phyloP scores from a whole-genome alignment of 2,329 filamentous ascomycete species.

The Nectriaceae sp. region DNA sequence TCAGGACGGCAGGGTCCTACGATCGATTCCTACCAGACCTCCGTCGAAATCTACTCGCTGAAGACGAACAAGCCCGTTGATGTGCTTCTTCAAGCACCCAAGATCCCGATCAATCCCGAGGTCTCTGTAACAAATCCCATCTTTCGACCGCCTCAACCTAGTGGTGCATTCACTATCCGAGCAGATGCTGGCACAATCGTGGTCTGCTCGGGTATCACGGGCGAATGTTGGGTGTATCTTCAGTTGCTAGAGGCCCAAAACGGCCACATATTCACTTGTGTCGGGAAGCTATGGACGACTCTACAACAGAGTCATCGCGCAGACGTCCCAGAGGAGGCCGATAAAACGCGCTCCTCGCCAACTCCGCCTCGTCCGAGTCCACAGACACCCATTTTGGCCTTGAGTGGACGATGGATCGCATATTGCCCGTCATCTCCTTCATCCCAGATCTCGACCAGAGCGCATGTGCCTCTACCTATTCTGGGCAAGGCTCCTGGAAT shows the following conservation, averaged over 20 bases:
- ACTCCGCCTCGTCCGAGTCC: slow-evolving; percentile 43
- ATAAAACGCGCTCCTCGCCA: slow-evolving; percentile 39
- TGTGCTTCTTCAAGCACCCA: slow-evolving; percentile 71
- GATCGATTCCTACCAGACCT: slow-evolving; percentile 75
- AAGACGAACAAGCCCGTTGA: slow-evolving; percentile 71
- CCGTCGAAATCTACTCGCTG: slow-evolving; percentile 86
- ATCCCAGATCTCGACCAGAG: slow-evolving; percentile 69
- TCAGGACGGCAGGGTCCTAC: slow-evolving; percentile 36
- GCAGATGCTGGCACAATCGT: slow-evolving; percentile 72
- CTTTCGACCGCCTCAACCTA: slow-evolving; percentile 68
- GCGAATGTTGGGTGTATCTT: slow-evolving; percentile 81
- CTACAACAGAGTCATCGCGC: slow-evolving; percentile 63
- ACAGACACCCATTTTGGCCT: slow-evolving; percentile 66
- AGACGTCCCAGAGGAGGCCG: slow-evolving; percentile 49
- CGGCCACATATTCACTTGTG: slow-evolving; percentile 58
- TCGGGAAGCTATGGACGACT: slow-evolving; percentile 91
- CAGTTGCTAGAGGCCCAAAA: slow-evolving; percentile 49
- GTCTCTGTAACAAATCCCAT: slow-evolving; percentile 61
- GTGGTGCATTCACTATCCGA: slow-evolving; percentile 72
- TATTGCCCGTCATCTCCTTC: slow-evolving; percentile 74
- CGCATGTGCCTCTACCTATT: slow-evolving; percentile 59
- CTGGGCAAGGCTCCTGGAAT: slow-evolving; percentile 58
- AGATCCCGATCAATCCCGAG: slow-evolving; percentile 57
- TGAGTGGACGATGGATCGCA: slow-evolving; percentile 75
- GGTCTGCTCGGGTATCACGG: slow-evolving; percentile 78